Percentiles rank a stretch among this genome's conserved stretches.
Conservation (phyloP, 75 land plant genomes). For the Isoetes taiwanensis region DNA sequence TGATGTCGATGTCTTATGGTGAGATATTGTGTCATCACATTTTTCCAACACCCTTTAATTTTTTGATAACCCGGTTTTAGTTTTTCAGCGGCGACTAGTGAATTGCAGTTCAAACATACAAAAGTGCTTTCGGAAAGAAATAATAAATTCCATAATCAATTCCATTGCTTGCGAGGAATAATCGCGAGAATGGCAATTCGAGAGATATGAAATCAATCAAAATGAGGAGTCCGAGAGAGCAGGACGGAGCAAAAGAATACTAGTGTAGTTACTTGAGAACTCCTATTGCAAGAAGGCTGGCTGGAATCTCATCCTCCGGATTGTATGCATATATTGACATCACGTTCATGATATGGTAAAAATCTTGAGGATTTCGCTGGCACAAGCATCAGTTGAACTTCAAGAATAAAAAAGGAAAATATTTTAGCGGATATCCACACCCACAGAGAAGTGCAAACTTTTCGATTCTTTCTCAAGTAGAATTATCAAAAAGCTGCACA, state of each 20-base stretch:
- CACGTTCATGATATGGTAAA: neutral
- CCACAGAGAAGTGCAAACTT: neutral
- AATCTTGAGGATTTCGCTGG: no score
- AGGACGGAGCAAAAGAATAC: constrained; percentile 82
- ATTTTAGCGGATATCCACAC: no score
- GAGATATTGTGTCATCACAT: constrained; percentile 1
- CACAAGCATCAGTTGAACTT: no score
- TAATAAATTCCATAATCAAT: neutral
- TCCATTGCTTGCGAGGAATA: constrained; percentile 48
- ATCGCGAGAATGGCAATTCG: constrained; percentile 57
- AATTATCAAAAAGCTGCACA: no score
- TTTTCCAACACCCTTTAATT: neutral
- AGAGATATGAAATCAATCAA: constrained; percentile 56
- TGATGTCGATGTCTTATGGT: constrained; percentile 27
- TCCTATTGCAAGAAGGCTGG: constrained; percentile 39
- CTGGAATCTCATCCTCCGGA: constrained; percentile 35
- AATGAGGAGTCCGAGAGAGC: constrained; percentile 58
- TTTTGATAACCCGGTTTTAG: constrained; percentile 12
- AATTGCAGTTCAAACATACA: neutral
- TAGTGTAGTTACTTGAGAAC: constrained; percentile 32
- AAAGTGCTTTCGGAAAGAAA: neutral
- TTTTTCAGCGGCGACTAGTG: constrained; percentile 31
- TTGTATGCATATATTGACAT: neutral
- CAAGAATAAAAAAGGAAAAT: no score
- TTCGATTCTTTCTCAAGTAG: no score